Percentiles rank a stretch among this genome's conserved stretches.
These are phyloP conservation scores for Penicillium manginii DNA, from an alignment of 495 filamentous ascomycete genomes.

Conservation along the genomic window DNA sequence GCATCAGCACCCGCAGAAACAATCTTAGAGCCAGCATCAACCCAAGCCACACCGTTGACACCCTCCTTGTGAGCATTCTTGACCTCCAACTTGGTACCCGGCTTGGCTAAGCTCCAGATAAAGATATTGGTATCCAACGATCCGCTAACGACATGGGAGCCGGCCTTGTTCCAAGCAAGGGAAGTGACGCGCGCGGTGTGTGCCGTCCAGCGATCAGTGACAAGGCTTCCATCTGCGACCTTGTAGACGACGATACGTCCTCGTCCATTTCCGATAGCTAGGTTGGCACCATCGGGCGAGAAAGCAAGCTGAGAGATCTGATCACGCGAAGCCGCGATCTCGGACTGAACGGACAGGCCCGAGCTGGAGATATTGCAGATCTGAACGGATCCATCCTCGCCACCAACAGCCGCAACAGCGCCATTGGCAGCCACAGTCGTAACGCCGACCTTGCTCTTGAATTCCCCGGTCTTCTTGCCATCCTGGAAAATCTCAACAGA, in stretches of 20 bases:
- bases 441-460: constrained; percentile 67
- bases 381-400: constrained; percentile 69
- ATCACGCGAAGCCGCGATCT: constrained; percentile 46
- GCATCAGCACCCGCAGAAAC: constrained; percentile 85
- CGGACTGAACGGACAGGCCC: constrained; percentile 46
- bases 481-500: constrained; percentile 68
- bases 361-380: constrained; percentile 66
- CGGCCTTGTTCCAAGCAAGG: constrained; percentile 78
- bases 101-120: constrained; percentile 86
- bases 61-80: constrained; percentile 93
- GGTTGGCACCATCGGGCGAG: constrained; percentile 68
- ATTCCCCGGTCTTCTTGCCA: constrained; percentile 57
- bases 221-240: constrained; percentile 45
- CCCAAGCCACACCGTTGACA: constrained; percentile 86
- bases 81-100: constrained; percentile 77
- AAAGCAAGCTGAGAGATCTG: constrained; percentile 67
- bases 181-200: constrained; percentile 86
- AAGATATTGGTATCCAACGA: constrained; percentile 87
- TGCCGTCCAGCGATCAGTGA: constrained; percentile 79
- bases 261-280: constrained; percentile 81
- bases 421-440: constrained; percentile 70
- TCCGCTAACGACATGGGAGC: constrained; percentile 80
- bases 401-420: constrained; percentile 72
- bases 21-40: constrained; percentile 67
- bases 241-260: constrained; percentile 85